phyloP scores from a whole-genome alignment of 768 basidiomycete species.

The Suillus occidentalis region DNA sequence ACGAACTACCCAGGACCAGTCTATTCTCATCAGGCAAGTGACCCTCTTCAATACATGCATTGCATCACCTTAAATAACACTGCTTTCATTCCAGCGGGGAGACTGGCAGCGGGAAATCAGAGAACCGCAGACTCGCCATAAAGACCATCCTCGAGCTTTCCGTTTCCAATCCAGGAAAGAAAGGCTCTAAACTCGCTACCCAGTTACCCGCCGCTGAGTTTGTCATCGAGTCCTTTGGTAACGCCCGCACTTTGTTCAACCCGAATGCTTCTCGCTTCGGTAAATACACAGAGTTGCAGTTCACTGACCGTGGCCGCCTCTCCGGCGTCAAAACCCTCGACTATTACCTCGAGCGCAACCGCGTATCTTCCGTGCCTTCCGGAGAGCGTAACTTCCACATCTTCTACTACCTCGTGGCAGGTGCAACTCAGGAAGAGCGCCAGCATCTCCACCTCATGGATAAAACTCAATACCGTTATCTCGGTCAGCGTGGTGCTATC shows the following conservation, averaged over 20 bases:
- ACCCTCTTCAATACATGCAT: neutral
- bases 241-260: slow-evolving; percentile 89
- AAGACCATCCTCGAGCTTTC: slow-evolving; percentile 91
- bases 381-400: slow-evolving; percentile 98
- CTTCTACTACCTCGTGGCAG: slow-evolving; percentile 94
- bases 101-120: slow-evolving; percentile 92
- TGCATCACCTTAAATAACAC: slow-evolving; percentile 3
- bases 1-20: slow-evolving; percentile 91
- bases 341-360: slow-evolving; percentile 91
- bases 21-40: slow-evolving; percentile 78
- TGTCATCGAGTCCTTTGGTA: slow-evolving; percentile 93
- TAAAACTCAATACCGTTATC: slow-evolving; percentile 81
- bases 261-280: slow-evolving; percentile 96
- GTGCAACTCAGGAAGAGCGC: slow-evolving; percentile 85
- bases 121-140: slow-evolving; percentile 85
- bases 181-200: slow-evolving; percentile 81
- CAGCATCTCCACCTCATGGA: slow-evolving; percentile 84
- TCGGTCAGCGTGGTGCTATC: slow-evolving; percentile 64
- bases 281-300: slow-evolving; percentile 97
- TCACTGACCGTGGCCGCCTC: slow-evolving; percentile 87
- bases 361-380: slow-evolving; percentile 83
- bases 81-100: slow-evolving; percentile 62
- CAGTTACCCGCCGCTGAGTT: slow-evolving; percentile 94
- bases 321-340: slow-evolving; percentile 93
- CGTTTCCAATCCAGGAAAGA: slow-evolving; percentile 88